Evolutionary conservation across 768 basidiomycete species (phyloP).

Genomic region (Pleurotus djamor): DNA sequence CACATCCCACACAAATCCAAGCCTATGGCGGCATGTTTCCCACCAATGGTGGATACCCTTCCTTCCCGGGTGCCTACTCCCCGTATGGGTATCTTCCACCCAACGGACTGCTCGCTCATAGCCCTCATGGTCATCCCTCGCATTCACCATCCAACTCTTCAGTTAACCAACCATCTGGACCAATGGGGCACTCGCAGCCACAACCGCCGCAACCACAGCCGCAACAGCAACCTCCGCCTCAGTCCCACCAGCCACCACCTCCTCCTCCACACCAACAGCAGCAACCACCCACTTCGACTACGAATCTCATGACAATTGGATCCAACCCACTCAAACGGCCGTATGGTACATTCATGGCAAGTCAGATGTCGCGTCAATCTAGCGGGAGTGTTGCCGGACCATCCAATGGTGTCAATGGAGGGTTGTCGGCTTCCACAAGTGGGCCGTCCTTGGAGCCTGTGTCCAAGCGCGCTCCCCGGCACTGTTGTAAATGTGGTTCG

Average conservation of each 20-base stretch:
- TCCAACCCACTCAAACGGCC: slow-evolving; percentile 9
- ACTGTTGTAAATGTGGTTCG: slow-evolving; percentile 82
- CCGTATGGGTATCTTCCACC: slow-evolving; percentile 8
- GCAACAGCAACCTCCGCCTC: slow-evolving; percentile 11
- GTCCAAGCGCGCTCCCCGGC: slow-evolving; percentile 63
- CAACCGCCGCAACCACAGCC: too few relatives aligned
- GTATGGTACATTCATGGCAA: slow-evolving; percentile 8
- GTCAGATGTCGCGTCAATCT: slow-evolving; percentile 11
- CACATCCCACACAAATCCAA: slow-evolving; percentile 16
- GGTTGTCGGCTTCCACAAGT: slow-evolving; percentile 17
- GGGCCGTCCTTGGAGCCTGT: slow-evolving; percentile 28
- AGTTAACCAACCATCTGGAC: background rate
- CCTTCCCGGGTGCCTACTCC: slow-evolving; percentile 18
- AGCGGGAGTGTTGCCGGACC: slow-evolving; percentile 7
- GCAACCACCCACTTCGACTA: background rate
- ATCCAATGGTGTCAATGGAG: background rate
- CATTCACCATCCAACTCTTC: background rate
- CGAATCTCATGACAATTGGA: background rate
- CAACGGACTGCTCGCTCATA: background rate
- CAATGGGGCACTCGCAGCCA: slow-evolving; percentile 16
- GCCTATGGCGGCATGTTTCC: slow-evolving; percentile 13
- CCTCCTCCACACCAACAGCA: too few relatives aligned
- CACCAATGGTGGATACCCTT: slow-evolving; percentile 5
- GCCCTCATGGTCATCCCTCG: background rate
- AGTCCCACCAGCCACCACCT: slow-evolving; percentile 14